Conservation (phyloP, 192 early-diverging fungal species). For the Coemansia sp. region DNA sequence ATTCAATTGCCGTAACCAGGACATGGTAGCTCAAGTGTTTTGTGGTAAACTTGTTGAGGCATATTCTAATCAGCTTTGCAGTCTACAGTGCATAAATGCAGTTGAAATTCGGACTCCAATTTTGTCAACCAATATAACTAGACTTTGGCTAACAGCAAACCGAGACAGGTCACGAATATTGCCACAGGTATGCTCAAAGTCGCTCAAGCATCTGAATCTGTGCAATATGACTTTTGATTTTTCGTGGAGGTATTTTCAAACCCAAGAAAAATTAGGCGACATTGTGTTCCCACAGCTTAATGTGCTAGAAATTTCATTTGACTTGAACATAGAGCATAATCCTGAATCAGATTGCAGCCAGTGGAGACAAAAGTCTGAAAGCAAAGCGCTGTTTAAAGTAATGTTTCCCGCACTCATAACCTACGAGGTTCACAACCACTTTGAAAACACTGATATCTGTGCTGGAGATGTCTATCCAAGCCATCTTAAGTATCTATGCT, state of each 20-base stretch:
- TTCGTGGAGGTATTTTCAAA: slow-evolving; percentile 3
- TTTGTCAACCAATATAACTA: too few species aligned
- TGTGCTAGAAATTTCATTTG: not conserved
- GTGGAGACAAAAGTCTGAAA: not conserved
- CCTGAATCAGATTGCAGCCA: not conserved
- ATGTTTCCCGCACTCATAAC: not conserved
- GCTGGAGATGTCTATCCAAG: not conserved
- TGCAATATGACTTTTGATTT: not conserved
- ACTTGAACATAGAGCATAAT: not conserved
- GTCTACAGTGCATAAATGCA: too few species aligned
- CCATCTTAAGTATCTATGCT: not conserved
- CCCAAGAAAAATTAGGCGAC: not conserved
- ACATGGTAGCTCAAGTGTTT: too few species aligned
- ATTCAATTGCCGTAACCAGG: too few species aligned
- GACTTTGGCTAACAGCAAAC: not conserved
- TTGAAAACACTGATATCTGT: not conserved
- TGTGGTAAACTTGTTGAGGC: too few species aligned
- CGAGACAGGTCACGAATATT: not conserved
- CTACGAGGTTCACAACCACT: not conserved
- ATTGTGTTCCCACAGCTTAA: not conserved
- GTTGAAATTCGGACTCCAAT: too few species aligned
- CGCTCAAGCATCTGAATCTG: not conserved
- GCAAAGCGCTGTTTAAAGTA: not conserved
- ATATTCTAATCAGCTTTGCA: too few species aligned
- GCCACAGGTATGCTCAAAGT: not conserved